Base-by-base conservation (phyloP, 2,329 filamentous ascomycete species). In the Ceratocystis alfenasii region DNA sequence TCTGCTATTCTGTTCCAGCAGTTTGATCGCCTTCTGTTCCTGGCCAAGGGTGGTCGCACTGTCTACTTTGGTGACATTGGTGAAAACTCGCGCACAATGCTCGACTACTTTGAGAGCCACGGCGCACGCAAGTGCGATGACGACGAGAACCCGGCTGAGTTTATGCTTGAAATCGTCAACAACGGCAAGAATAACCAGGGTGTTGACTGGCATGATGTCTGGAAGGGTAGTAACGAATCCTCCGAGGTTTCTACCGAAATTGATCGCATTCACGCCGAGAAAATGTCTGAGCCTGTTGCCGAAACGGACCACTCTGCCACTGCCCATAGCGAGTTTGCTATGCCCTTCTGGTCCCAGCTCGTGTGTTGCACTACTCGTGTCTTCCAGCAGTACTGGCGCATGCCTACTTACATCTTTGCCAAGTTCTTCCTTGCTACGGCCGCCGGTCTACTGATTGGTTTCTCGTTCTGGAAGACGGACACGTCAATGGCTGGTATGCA, bases 301-400 rank as follows among this genome's bases (percentile, higher is more conserved):
- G 71, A 72, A 2, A 22, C 61, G 0, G 36, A 66, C 0, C 67
- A 68, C 1, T 68, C 71, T 0, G 70, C 73, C 0, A 66, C 67
- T 0, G 69, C 71, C 74, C 69, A 82, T 69, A 78, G 82, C 6
- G 89, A 94, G 74, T 95, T 95, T 68, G 90, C 91, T 3, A 87
- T 89, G 70, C 86, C 90, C 0, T 88, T 95, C 71, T 68, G 67
- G 0, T 71, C 77, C 0, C 91, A 96, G 72, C 75, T 93, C 0
- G 75, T 74, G 55, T 79, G 85, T 67, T 88, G 90, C 53, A 84
- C 83, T 1, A 70, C 79, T 7, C 85, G 89, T 66, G 83, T 91
- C 5, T 91, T 91, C 75, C 82, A 89, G 71, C 89, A 94, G 72
- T 92, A 92, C 78, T 93, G 89, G 88, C 83, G 89, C 59, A 89